These are phyloP conservation scores for Globisporangium canariense DNA, from an alignment of 352 stramenopile species.

Conservation along the genomic window DNA sequence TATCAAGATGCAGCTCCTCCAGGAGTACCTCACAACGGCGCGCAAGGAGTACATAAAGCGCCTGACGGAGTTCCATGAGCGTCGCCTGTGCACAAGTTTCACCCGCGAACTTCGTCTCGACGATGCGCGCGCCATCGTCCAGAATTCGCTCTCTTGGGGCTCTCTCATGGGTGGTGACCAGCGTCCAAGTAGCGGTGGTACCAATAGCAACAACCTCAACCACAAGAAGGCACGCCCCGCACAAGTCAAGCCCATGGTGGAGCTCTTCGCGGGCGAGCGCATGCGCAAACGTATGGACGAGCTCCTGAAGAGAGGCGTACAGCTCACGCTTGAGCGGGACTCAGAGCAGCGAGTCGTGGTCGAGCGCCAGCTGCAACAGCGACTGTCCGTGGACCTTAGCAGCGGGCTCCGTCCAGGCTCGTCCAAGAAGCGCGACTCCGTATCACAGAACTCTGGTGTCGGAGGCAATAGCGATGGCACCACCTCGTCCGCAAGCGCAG, in stretches of 20 bases:
- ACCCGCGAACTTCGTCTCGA: constrained; percentile 58
- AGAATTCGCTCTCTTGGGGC: constrained; percentile 43
- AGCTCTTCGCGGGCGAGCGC: constrained; percentile 41
- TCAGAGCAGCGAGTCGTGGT: constrained; percentile 48
- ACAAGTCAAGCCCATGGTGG: constrained; percentile 18
- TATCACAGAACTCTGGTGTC: not conserved
- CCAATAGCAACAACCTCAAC: not conserved
- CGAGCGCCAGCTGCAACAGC: constrained; percentile 39
- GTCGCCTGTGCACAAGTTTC: constrained; percentile 45
- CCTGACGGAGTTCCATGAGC: constrained; percentile 49
- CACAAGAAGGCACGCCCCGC: constrained; percentile 3
- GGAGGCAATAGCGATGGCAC: not conserved
- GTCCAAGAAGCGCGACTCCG: constrained; percentile 24
- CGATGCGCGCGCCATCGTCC: constrained; percentile 70
- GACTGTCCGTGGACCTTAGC: constrained; percentile 21
- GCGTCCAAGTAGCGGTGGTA: constrained; percentile 13
- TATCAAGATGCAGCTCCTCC: constrained; percentile 58
- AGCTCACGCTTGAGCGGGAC: constrained; percentile 70
- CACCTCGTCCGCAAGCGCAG: not conserved
- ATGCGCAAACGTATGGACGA: constrained; percentile 41
- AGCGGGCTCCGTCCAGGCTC: not conserved
- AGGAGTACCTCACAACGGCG: constrained; percentile 36
- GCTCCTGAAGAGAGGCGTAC: constrained; percentile 53
- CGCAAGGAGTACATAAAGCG: constrained; percentile 42
- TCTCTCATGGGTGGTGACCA: constrained; percentile 21